Evolutionary conservation across 2,329 filamentous ascomycete genomes (phyloP).

Genomic region (Cytospora piceicola): DNA sequence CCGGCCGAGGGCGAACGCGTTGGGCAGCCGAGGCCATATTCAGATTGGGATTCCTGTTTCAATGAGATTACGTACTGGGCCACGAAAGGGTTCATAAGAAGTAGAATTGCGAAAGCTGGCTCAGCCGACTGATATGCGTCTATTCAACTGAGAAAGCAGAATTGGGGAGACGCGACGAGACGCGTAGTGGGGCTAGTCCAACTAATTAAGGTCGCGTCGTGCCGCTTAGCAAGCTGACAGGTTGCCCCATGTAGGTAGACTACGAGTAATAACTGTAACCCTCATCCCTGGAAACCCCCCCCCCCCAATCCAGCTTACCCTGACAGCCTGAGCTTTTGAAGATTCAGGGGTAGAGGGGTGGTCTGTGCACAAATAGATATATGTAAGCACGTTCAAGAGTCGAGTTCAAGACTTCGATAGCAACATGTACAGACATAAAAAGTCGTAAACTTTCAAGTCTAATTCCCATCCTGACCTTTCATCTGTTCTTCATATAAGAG

Average conservation of each 20-base stretch:
- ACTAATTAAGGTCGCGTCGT: constrained; percentile 31
- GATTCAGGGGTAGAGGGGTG: not conserved
- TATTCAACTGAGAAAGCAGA: not conserved
- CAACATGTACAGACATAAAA: not conserved
- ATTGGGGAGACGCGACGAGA: constrained; percentile 18
- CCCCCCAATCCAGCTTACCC: too few species aligned
- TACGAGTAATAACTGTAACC: not conserved
- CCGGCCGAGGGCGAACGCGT: constrained; percentile 67
- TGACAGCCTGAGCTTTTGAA: not conserved
- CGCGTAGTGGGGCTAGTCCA: constrained; percentile 27
- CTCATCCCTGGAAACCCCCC: not conserved
- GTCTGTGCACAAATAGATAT: not conserved
- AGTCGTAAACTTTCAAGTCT: not conserved
- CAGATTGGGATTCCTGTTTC: not conserved
- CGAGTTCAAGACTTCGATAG: not conserved
- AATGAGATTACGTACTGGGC: not conserved
- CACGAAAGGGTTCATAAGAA: not conserved
- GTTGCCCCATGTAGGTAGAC: constrained; percentile 12
- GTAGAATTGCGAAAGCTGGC: not conserved
- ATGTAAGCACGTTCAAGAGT: not conserved
- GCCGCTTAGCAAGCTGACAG: constrained; percentile 15
- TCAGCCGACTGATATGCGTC: not conserved
- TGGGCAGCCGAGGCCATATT: constrained; percentile 46
- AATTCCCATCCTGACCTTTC: not conserved
- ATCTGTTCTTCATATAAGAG: not conserved